A percentile compares a stretch with the other conserved stretches of the same genome.
Conservation (phyloP, 306 rosid genomes). For the Gynostemma pentaphyllum region DNA sequence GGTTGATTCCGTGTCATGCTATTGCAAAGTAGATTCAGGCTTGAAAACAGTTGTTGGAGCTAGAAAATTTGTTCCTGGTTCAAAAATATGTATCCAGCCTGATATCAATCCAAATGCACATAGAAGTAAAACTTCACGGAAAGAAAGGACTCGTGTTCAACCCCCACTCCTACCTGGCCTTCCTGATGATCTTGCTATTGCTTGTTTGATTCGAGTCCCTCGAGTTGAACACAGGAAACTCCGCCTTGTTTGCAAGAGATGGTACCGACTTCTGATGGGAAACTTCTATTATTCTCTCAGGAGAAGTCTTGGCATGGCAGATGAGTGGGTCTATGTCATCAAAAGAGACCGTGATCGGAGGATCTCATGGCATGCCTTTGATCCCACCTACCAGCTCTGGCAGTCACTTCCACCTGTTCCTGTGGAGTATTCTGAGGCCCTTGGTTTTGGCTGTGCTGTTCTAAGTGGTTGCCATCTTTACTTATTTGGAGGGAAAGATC, state of each 20-base stretch:
- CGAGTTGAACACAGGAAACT: slow-evolving; percentile 83
- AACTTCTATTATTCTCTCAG: slow-evolving; percentile 91
- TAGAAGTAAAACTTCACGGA: slow-evolving; percentile 53
- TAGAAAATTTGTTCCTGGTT: slow-evolving; percentile 89
- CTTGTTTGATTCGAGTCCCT: slow-evolving; percentile 92
- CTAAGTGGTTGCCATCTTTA: slow-evolving; percentile 97
- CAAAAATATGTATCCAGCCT: slow-evolving; percentile 92
- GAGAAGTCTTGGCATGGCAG: slow-evolving; percentile 97
- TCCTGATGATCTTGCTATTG: slow-evolving; percentile 98
- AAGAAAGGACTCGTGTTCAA: slow-evolving; percentile 81
- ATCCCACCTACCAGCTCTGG: slow-evolving; percentile 94
- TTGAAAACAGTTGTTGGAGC: slow-evolving; percentile 95
- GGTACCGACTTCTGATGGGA: slow-evolving; percentile 86
- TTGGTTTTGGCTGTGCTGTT: slow-evolving; percentile 98
- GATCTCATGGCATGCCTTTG: slow-evolving; percentile 95
- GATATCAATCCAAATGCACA: slow-evolving; percentile 95
- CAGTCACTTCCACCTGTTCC: slow-evolving; percentile 98
- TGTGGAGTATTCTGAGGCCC: slow-evolving; percentile 81
- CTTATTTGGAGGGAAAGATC: slow-evolving; percentile 96
- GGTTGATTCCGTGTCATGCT: slow-evolving; percentile 98
- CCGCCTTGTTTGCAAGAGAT: slow-evolving; percentile 91
- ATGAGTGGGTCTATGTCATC: slow-evolving; percentile 97
- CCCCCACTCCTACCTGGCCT: slow-evolving; percentile 96
- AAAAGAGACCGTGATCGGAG: slow-evolving; percentile 93
- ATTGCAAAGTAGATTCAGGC: slow-evolving; percentile 94